These are phyloP conservation scores for Trifolium pratense DNA, from an alignment of 306 rosid genomes.

Conservation along the genomic window DNA sequence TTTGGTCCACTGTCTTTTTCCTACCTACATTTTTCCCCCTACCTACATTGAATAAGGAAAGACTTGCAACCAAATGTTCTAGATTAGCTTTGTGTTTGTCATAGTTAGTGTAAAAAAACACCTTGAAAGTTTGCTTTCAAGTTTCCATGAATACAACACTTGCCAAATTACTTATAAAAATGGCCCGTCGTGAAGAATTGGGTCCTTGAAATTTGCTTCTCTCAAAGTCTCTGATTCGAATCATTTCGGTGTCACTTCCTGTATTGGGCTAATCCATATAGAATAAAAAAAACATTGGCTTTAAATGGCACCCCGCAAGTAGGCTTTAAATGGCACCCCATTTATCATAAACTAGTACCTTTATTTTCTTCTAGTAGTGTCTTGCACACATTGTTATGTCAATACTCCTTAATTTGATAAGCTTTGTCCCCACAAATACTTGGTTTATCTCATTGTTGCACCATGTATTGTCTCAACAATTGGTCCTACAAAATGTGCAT, in stretches of 20 bases:
- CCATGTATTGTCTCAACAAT: slow-evolving; percentile 9
- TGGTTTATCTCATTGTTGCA: slow-evolving; percentile 30
- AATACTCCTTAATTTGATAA: not conserved
- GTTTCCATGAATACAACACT: too few species aligned
- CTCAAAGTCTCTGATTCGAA: too few species aligned
- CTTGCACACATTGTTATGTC: slow-evolving; percentile 6
- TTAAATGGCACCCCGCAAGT: too few species aligned
- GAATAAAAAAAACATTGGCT: too few species aligned
- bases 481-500: slow-evolving; percentile 40
- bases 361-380: not conserved
- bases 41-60: slow-evolving; percentile 34
- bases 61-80: slow-evolving; percentile 19
- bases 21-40: slow-evolving; percentile 38
- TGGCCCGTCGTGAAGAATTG: too few species aligned
- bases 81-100: slow-evolving; percentile 26
- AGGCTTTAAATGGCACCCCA: too few species aligned
- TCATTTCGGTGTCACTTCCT: too few species aligned
- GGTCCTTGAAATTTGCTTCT: too few species aligned
- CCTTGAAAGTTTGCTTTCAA: too few species aligned
- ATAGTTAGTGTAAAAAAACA: slow-evolving; percentile 1
- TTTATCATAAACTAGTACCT: too few species aligned
- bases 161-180: too few species aligned
- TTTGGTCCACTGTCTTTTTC: slow-evolving; percentile 43
- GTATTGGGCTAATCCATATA: too few species aligned
- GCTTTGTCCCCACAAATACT: slow-evolving; percentile 34